These are phyloP conservation scores for Mallotus repandus DNA, from an alignment of 441 rosid genomes.

Conservation along the genomic window DNA sequence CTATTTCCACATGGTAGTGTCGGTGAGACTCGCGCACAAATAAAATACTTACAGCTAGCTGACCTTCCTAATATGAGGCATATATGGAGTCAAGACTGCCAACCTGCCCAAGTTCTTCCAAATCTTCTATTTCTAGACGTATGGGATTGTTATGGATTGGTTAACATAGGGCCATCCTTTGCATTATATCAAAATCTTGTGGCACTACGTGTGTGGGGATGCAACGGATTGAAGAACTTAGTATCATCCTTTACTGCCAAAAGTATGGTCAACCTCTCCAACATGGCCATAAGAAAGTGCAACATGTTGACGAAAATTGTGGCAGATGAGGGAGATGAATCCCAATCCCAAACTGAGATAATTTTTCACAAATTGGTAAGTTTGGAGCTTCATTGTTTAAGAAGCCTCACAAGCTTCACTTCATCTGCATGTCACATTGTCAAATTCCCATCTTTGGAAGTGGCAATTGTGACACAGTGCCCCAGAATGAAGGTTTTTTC, in stretches of 20 bases:
- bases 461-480: slow-evolving; percentile 12
- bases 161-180: not conserved
- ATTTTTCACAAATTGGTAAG: slow-evolving; percentile 14
- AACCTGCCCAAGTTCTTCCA: not conserved
- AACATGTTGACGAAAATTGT: slow-evolving; percentile 12
- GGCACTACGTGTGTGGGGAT: not conserved
- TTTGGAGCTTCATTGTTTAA: slow-evolving; percentile 5
- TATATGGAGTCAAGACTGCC: not conserved
- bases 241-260: slow-evolving; percentile 11
- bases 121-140: not conserved
- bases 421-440: slow-evolving; percentile 7
- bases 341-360: not conserved
- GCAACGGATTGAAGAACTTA: not conserved
- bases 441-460: no score
- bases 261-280: slow-evolving; percentile 44
- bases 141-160: accelerated
- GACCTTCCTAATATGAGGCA: not conserved
- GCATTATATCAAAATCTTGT: slow-evolving; percentile 1
- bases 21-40: not conserved
- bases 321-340: not conserved
- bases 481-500: slow-evolving; percentile 27
- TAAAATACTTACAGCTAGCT: not conserved
- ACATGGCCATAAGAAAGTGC: slow-evolving; percentile 69
- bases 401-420: slow-evolving; percentile 21
- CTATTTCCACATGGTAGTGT: slow-evolving; percentile 14